Evolutionary conservation across 2,329 filamentous ascomycete genomes (phyloP).

Genomic region (Aspergillus carbonarius): DNA sequence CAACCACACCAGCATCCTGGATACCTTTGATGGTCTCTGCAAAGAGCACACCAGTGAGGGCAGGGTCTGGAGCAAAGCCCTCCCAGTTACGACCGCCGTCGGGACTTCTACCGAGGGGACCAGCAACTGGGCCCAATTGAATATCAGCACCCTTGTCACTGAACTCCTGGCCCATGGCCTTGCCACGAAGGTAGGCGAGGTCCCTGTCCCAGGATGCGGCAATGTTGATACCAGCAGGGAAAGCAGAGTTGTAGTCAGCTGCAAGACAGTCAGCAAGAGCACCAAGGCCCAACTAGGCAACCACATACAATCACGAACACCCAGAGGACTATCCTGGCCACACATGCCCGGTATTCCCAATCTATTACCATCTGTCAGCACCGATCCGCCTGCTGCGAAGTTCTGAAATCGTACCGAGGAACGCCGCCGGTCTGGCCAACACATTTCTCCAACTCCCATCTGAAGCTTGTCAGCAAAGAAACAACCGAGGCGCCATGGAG

Average conservation of each 20-base stretch:
- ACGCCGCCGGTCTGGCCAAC: constrained; percentile 67
- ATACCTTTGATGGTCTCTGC: constrained; percentile 75
- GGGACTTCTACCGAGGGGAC: constrained; percentile 67
- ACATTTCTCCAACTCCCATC: constrained; percentile 69
- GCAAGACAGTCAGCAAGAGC: background rate
- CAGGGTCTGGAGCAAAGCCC: constrained; percentile 69
- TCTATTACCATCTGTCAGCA: constrained; percentile 14
- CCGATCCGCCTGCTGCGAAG: background rate
- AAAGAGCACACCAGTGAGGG: constrained; percentile 70
- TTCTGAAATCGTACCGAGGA: constrained; percentile 32
- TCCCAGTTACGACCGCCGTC: constrained; percentile 70
- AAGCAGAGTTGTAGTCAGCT: constrained; percentile 79
- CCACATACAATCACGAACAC: constrained; percentile 64
- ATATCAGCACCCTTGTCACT: constrained; percentile 73
- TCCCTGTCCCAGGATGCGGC: constrained; percentile 79
- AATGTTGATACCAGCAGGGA: constrained; percentile 73
- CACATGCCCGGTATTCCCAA: constrained; percentile 70
- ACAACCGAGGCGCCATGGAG: background rate
- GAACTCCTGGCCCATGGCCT: constrained; percentile 73
- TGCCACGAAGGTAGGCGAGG: constrained; percentile 67
- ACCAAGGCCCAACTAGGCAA: background rate
- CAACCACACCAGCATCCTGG: constrained; percentile 77
- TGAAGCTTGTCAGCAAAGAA: constrained; percentile 25
- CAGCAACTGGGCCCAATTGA: constrained; percentile 74
- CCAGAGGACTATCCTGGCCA: constrained; percentile 81